phyloP scores from a whole-genome alignment of 1,139 yeast genomes.

The Scheffersomyces stambukii region DNA sequence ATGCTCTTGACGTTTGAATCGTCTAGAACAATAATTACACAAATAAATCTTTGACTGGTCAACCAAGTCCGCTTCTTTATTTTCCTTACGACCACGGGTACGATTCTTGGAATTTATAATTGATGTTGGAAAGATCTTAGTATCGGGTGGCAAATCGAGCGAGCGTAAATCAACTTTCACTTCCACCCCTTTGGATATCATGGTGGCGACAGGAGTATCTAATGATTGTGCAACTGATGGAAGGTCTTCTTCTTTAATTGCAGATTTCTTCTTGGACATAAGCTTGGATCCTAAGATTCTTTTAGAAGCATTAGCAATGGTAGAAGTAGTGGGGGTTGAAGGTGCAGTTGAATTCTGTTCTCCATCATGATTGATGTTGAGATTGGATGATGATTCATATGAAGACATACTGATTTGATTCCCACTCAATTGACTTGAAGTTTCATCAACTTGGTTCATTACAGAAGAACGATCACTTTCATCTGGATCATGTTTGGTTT shows the following conservation, averaged over 20 bases:
- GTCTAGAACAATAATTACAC: constrained; percentile 51
- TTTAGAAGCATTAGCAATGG: constrained; percentile 36
- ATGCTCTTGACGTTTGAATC: constrained; percentile 78
- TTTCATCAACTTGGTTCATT: constrained; percentile 10
- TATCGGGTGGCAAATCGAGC: constrained; percentile 38
- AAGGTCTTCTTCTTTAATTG: constrained; percentile 8
- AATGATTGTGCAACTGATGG: constrained; percentile 10
- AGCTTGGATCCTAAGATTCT: constrained; percentile 38
- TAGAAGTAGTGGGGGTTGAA: constrained; percentile 11
- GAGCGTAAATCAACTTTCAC: constrained; percentile 41
- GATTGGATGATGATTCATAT: constrained; percentile 15
- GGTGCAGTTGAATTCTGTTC: constrained; percentile 4
- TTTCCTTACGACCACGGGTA: constrained; percentile 45
- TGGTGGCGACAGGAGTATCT: constrained; percentile 20
- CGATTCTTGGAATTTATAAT: constrained; percentile 32
- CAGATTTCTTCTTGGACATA: constrained; percentile 22
- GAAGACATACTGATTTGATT: constrained; percentile 12
- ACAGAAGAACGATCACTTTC: constrained; percentile 9
- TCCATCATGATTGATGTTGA: constrained; percentile 4
- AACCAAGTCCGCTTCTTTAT: constrained; percentile 42
- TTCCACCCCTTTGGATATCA: constrained; percentile 29
- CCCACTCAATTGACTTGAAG: constrained; percentile 9
- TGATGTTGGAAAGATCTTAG: constrained; percentile 34
- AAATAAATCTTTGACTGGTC: constrained; percentile 40
- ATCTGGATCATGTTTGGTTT: constrained; percentile 6